A percentile compares a stretch with the other conserved stretches of the same genome.
Evolutionary conservation across 371 early-diverging fungal species (phyloP).

Genomic region (Rhizopus microsporus): DNA sequence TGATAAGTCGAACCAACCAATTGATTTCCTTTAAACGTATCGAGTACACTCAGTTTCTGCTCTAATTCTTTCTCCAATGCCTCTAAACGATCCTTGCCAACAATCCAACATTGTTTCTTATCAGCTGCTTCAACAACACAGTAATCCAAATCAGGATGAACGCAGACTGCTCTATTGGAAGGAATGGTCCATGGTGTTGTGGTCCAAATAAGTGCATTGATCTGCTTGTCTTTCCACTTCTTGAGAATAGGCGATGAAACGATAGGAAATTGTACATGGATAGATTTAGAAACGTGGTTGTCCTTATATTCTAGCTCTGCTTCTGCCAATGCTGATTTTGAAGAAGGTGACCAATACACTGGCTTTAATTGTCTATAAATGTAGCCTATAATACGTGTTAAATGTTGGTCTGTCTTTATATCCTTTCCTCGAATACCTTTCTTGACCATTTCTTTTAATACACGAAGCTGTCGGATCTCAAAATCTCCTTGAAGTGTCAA

Average conservation of each 20-base stretch:
- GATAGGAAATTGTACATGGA: constrained; percentile 71
- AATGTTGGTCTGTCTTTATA: background rate
- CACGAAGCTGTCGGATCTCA: constrained; percentile 75
- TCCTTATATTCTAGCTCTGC: constrained; percentile 90
- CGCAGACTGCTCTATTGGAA: constrained; percentile 83
- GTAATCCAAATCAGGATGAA: constrained; percentile 78
- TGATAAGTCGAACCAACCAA: constrained; percentile 68
- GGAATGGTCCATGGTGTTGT: constrained; percentile 98
- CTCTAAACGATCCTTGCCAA: constrained; percentile 50
- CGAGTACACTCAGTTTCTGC: constrained; percentile 13
- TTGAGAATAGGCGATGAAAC: constrained; percentile 22
- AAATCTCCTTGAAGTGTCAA: constrained; percentile 75
- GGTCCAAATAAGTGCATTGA: constrained; percentile 86
- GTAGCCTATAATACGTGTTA: constrained; percentile 37
- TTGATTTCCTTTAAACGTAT: constrained; percentile 53
- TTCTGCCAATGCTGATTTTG: constrained; percentile 91
- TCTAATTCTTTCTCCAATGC: constrained; percentile 32
- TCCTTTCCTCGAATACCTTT: constrained; percentile 39
- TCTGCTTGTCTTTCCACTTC: constrained; percentile 24
- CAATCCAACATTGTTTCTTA: constrained; percentile 40
- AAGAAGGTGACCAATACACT: constrained; percentile 92
- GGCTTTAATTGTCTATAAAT: constrained; percentile 83
- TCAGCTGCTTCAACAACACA: constrained; percentile 46
- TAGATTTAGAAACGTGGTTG: constrained; percentile 74
- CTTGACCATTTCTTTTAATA: constrained; percentile 78